phyloP scores from a whole-genome alignment of 2,329 filamentous ascomycete species.

The Lecanoromycetidae sp. region DNA sequence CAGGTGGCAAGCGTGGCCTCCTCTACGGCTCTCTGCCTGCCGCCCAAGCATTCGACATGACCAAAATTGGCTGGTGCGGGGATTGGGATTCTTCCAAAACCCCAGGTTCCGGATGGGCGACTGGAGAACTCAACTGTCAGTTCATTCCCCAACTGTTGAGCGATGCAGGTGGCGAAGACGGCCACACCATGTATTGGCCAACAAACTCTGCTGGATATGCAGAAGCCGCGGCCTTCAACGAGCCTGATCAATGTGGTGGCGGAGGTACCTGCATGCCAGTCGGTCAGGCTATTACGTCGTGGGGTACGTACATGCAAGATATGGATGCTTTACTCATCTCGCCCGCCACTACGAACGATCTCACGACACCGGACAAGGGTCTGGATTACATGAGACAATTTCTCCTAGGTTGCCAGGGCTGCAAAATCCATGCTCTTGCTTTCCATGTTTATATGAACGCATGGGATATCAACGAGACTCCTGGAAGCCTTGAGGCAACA shows the following conservation, averaged over 20 bases:
- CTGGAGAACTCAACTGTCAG: slow-evolving; percentile 23
- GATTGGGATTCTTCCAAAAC: slow-evolving; percentile 30
- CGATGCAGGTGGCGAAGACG: slow-evolving; percentile 22
- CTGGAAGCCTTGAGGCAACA: slow-evolving; percentile 26
- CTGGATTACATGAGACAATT: slow-evolving; percentile 32
- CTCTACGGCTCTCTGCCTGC: slow-evolving; percentile 10
- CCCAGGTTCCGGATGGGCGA: slow-evolving; percentile 20
- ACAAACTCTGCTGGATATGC: slow-evolving; percentile 26
- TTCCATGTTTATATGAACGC: slow-evolving; percentile 34
- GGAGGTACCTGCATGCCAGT: slow-evolving; percentile 25
- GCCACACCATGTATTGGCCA: slow-evolving; percentile 28
- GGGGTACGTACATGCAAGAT: slow-evolving; percentile 15
- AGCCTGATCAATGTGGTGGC: slow-evolving; percentile 31
- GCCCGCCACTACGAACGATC: slow-evolving; percentile 19
- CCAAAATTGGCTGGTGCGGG: slow-evolving; percentile 30
- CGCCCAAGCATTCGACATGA: slow-evolving; percentile 18
- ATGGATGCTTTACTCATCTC: slow-evolving; percentile 21
- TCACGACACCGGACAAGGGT: slow-evolving; percentile 23
- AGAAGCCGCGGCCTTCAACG: slow-evolving; percentile 36
- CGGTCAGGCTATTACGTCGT: slow-evolving; percentile 22
- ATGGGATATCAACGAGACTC: background rate
- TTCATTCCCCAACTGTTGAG: slow-evolving; percentile 38
- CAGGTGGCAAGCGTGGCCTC: slow-evolving; percentile 6
- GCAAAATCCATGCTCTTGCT: slow-evolving; percentile 28
- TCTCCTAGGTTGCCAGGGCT: slow-evolving; percentile 29